Conservation (phyloP, 225 moss, liverwort and hornwort species). For the Climacium dendroides region DNA sequence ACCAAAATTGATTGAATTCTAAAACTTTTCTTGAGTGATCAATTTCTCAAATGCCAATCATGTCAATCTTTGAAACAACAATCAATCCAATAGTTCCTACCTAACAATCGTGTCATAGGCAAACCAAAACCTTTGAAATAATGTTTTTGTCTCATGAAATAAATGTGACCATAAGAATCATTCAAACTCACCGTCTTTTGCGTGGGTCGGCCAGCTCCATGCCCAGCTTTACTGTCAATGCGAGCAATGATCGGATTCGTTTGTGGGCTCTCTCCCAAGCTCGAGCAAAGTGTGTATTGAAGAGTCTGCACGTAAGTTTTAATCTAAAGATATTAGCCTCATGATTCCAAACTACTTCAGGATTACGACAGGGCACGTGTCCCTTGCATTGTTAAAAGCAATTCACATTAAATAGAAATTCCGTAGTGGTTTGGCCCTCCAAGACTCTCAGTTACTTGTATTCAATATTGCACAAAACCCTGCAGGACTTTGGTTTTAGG, state of each 20-base stretch:
- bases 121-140: background rate
- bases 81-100: background rate
- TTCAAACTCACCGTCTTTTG: constrained; percentile 47
- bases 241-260: constrained; percentile 62
- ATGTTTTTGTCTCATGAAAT: background rate
- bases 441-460: background rate
- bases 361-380: background rate
- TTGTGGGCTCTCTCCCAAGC: constrained; percentile 17
- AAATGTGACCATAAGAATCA: background rate
- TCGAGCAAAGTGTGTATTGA: constrained; percentile 26
- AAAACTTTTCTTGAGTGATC: background rate
- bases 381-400: background rate
- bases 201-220: constrained; percentile 85
- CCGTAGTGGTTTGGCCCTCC: background rate
- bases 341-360: background rate
- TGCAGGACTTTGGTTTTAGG: background rate
- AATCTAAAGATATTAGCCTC: background rate
- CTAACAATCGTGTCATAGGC: background rate
- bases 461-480: background rate
- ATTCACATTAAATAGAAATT: background rate
- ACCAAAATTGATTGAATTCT: background rate
- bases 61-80: background rate
- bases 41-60: background rate
- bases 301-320: constrained; percentile 21
- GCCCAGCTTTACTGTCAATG: constrained; percentile 83